Evolutionary conservation across 2,329 filamentous ascomycete genomes (phyloP).

Genomic region (Fusarium algeriense): DNA sequence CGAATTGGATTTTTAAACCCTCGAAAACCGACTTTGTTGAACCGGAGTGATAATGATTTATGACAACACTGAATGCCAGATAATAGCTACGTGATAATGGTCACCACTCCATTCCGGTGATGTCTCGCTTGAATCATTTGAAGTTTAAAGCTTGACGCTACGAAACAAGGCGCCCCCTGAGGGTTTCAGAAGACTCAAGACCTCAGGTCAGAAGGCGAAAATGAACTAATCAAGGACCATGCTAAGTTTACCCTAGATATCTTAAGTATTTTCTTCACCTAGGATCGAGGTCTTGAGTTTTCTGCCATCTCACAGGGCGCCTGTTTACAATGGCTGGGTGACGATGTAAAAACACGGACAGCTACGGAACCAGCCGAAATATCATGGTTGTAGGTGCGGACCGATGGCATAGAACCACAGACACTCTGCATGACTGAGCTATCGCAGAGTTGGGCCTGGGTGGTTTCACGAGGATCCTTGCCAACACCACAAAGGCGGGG

Average conservation of each 20-base stretch:
- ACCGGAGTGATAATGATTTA: not conserved
- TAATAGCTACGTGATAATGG: not conserved
- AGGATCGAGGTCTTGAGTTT: no score
- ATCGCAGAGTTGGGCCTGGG: constrained; percentile 1
- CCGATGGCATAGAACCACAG: not conserved
- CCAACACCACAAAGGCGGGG: constrained; percentile 32
- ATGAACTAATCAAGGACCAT: no score
- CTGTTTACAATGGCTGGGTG: not conserved
- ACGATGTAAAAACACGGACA: not conserved
- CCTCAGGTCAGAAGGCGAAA: no score
- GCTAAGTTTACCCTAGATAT: no score
- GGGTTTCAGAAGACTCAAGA: no score
- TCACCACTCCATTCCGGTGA: not conserved
- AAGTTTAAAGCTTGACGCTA: not conserved
- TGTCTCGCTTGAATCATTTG: not conserved
- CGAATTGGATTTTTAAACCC: constrained; percentile 29
- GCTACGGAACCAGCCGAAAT: constrained; percentile 11
- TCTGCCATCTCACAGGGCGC: not conserved
- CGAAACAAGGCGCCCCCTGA: not conserved
- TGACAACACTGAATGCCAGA: not conserved
- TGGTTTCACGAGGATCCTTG: constrained; percentile 10
- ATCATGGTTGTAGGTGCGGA: not conserved
- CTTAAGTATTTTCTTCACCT: no score
- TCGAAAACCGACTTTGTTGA: not conserved
- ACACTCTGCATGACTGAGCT: not conserved